Conservation (phyloP, 495 filamentous ascomycete genomes). For the Neurospora sp. region DNA sequence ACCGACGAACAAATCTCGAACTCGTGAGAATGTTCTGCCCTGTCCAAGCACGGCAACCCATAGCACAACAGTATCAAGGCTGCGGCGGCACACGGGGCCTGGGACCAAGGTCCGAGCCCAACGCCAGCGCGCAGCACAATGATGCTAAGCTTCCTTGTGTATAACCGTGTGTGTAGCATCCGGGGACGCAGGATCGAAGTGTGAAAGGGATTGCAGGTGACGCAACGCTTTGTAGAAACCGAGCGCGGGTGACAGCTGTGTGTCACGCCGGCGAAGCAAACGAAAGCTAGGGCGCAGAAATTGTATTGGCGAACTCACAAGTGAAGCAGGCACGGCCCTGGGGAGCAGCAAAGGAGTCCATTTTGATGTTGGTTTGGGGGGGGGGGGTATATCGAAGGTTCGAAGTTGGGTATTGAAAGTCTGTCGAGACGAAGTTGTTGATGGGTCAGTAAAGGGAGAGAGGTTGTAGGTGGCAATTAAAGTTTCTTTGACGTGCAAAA, state of each 20-base stretch:
- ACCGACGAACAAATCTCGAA: neutral
- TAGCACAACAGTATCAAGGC: neutral
- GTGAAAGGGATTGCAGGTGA: neutral
- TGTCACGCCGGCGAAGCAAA: slow-evolving; percentile 14
- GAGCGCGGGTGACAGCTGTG: slow-evolving; percentile 3
- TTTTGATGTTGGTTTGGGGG: slow-evolving; percentile 10
- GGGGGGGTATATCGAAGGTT: slow-evolving; percentile 1
- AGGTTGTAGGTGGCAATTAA: slow-evolving; percentile 8
- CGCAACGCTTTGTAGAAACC: neutral
- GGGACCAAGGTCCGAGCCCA: neutral
- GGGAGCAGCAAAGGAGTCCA: slow-evolving; percentile 26
- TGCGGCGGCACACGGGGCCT: neutral
- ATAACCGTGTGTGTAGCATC: neutral
- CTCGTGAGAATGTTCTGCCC: neutral
- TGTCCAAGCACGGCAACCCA: neutral
- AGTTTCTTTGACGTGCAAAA: slow-evolving; percentile 16
- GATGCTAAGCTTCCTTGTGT: neutral
- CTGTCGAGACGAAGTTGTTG: slow-evolving; percentile 5
- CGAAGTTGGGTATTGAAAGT: neutral
- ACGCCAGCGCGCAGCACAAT: neutral
- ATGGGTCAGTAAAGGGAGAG: slow-evolving; percentile 9
- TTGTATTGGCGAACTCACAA: slow-evolving; percentile 29
- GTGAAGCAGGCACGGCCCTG: slow-evolving; percentile 36
- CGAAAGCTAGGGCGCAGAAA: slow-evolving; percentile 11
- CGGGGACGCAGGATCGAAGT: neutral